Base-by-base conservation (phyloP, 139 green algal species). In the Gonium pectorale region DNA sequence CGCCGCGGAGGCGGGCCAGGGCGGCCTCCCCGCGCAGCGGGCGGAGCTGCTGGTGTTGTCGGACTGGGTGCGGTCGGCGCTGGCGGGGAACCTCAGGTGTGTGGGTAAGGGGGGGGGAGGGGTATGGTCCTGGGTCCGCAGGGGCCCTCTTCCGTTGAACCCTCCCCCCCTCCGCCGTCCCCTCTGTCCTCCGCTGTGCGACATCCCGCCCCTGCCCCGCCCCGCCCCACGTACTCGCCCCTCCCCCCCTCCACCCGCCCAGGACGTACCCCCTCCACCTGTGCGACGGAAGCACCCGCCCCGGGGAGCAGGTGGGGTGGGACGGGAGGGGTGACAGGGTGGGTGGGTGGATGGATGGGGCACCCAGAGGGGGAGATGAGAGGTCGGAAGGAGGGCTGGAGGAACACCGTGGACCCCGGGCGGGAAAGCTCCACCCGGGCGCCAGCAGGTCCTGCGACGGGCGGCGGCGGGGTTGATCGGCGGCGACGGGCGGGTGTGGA, bases 11-110 rank as follows among this genome's bases (percentile, higher is more conserved):
- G 72, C n/a, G 2, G 40, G 22, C 4, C 77, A 64, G 60, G 46
- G 87, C 5, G 68, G 37, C 26, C 54, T 66, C 8, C 41, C 69
- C 40, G 81, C 78, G 24, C 90, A 95, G 80, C 73, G 84, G 72
- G 27, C 79, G 35, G 79, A 90, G 80, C 89, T 97, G 81, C 54
- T 92, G 40, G 67, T 90, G 43, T 86, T 92, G 35, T 74, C 26
- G n/a, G 77, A 83, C 77, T 83, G 77, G 77, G 77, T 51, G 40
- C 77, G 77, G 11, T 59, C 40, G 26, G 41, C 54, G 2, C 54
- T 80, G 52, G 81, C 68, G 19, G 68, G 81, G 51, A 81, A 87
- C 69, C 81, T 80, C 17, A 81, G 67, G 67, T 79, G 52, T 22
- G 35, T 5, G 59, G 27, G 64, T 33, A 13, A 43, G 62, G 5